Evolutionary conservation across 1,139 yeast species (phyloP), one percentile per base, ranked within the genome.

Genomic region (Geotrichum phurueaensis): DNA sequence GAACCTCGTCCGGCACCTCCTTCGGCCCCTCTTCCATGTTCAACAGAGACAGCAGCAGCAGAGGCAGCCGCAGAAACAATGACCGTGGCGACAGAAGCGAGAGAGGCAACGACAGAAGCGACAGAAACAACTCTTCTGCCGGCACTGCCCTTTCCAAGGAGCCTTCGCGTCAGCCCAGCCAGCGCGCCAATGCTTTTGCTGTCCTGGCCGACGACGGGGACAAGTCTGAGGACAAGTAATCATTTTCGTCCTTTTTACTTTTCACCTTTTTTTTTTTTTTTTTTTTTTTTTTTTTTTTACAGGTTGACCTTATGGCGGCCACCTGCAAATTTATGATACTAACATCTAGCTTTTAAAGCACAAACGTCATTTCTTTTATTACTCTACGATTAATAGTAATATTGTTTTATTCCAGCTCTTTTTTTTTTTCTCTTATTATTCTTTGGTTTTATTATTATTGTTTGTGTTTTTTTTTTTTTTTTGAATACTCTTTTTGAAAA

Each of bases 121-220:
- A 58, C 18, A 43, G 54, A 20, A 61, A 61, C 55, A 27, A 39
- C 36, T 61, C 71, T 15, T 65, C 70, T 6, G 69, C 72, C 18
- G 71, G 71, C 31, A 61, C 67, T 27, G 66, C 73, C 15, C 57
- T 70, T 64, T 68, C 73, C 15, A 68, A 70, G 64, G 71, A 69
- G 51, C 57, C 64, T 20, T 67, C 71, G 15, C 66, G 71, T 47
- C 66, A 68, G 27, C 65, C 70, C 39, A 66, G 69, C 56, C 64
- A 67, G 55, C 65, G 70, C 22, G 69, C 63, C 49, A 71, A 71
- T 64, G 66, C 70, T 51, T 71, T 68, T 63, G 72, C 70, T 63
- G 69, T 67, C 56, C 63, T 71, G 65, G 68, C 65, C 57, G 70
- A 65, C 22, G 68, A 65, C 33, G 68, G 67, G 47, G 69, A 66